Evolutionary conservation across 352 stramenopile species (phyloP), one percentile per base, ranked within the genome.

Genomic region (Thraustochytrium striatum): DNA sequence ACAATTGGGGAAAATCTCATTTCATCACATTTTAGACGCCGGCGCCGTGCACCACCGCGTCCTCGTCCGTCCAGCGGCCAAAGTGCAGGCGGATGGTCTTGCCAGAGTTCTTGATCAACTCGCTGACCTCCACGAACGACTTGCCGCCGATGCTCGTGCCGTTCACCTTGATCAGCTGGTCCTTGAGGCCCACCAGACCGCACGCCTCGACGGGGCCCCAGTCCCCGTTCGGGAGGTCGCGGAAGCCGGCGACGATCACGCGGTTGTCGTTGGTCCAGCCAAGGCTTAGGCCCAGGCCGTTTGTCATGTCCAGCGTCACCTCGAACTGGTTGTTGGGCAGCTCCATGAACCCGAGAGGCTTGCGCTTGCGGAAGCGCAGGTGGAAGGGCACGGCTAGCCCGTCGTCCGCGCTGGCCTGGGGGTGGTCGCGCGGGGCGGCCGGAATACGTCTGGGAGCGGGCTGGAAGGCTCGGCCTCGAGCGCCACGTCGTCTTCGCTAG

Each of bases 291-390:
- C 70, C 70, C 2, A 80, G 58, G 39, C 70, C 70, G 28, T 80
- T 28, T 32, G n/a, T 80, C 58, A 70, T 75, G 30, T 80, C 70
- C 21, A 80, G 32, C 19, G 70, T 75, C 5, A 80, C 58, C 9
- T 80, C 70, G 30, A 80, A 80, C 41, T 73, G 70, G 55, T 80
- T 75, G 39, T 81, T 61, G 13, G 70, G 70, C n/a, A 80, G 57
- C 70, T 80, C 70, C 35, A 53, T 28, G 70, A 79, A 80, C 16
- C 28, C 70, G 8, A 80, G 8, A 3, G 70, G 70, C 70, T 80
- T 80, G 36, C 39, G 16, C 70, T 75, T 80, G 19, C 33, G 21
- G 58, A 80, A 80, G 21, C 70, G 55, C 70, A 80, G 25, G 55
- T 69, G 55, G 50, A 58, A 70, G 1, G 70, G 70, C 13, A 80